Evolutionary conservation across 2,329 filamentous ascomycete genomes (phyloP), one percentile per base, ranked within the genome.

Genomic region (Eutypella sp.): DNA sequence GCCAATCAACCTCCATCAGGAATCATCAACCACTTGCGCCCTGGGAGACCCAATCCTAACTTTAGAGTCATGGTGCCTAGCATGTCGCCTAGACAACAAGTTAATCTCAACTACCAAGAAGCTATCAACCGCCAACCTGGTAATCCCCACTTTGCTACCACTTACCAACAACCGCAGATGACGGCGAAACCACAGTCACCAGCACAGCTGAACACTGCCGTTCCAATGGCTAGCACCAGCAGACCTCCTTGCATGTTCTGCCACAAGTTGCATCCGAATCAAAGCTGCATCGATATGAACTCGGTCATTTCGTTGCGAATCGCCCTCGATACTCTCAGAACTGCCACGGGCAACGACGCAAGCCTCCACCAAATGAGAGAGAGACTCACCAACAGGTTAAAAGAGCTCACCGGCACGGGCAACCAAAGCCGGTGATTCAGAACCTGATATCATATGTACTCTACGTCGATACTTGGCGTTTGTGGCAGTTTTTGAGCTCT

Each of bases 221-320:
- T 48, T 34, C 45, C 42, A 22, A 51, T 47, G 13, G 51, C 41
- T 16, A 47, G 51, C 16, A 50, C 36, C 5, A 45, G 27, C 15
- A n/a, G n/a, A n/a, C n/a, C n/a, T n/a, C 44, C 46, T 38, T 61
- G 61, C 46, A 24, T 52, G 16, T 18, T 58, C 16, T 62, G 59
- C 25, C 18, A 18, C 15, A 22, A 16, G 19, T 38, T 22, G 11
- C 57, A 62, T 31, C 13, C 46, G 7, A 29, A 31, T 7, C 25
- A 33, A 6, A 48, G 42, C 9, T 64, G 62, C 40, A 31, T 62
- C 23, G 40, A 63, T 42, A 40, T 58, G 1, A 52, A 52, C 38
- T 59, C 56, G 1, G 57, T 61, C 33, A 42, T 57, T 8, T 58
- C 56, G 3, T 25, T 66, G 36, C 53, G 63, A 16, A 15, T 65